Evolutionary conservation across 2,329 filamentous ascomycete species (phyloP), one percentile per base, ranked within the genome.

Genomic region (Orbilia oligospora): DNA sequence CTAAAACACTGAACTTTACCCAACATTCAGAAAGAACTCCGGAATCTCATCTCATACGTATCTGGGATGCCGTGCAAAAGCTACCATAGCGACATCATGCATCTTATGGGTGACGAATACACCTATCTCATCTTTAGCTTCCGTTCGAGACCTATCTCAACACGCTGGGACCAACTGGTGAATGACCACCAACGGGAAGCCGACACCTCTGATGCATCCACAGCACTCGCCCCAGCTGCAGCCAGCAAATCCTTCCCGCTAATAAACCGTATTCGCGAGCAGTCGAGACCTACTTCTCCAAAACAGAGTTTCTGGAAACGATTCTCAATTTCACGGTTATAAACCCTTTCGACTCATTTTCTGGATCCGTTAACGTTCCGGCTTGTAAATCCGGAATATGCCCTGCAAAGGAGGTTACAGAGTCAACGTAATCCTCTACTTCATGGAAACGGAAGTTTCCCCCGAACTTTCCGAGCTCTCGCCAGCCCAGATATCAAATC

Each of bases 71-170:
- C 49, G 22, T 53, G 49, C 22, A 30, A 53, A 27, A 53, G 51
- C 27, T 55, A 33, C 51, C 16, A 55, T 4, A 55, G 27, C 27
- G 51, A 55, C 16, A 24, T 55, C 22, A 55, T 55, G 24, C 14
- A 30, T 9, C 51, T 33, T 55, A 55, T 55, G 16, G 24, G 51
- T 5, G 51, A 55, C n/a, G 51, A 55, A 30, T 55, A 55, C 24
- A 55, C 27, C 3, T 55, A 55, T 33, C 51, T 55, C 9, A 30
- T 55, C 51, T 18, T 55, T 53, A 53, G 49, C 49, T 53, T 53
- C 24, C 49, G 24, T 30, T 53, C 49, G 6, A 16, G 20, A 24
- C 49, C 22, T 30, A 53, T 53, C 49, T 53, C 51, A 18, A 55
- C 16, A 18, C 51, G 22, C n/a, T 55, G 49, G 49, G 24, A 53